Evolutionary conservation across 495 filamentous ascomycete species (phyloP), one percentile per base, ranked within the genome.

Genomic region (Aspergillus leporis): DNA sequence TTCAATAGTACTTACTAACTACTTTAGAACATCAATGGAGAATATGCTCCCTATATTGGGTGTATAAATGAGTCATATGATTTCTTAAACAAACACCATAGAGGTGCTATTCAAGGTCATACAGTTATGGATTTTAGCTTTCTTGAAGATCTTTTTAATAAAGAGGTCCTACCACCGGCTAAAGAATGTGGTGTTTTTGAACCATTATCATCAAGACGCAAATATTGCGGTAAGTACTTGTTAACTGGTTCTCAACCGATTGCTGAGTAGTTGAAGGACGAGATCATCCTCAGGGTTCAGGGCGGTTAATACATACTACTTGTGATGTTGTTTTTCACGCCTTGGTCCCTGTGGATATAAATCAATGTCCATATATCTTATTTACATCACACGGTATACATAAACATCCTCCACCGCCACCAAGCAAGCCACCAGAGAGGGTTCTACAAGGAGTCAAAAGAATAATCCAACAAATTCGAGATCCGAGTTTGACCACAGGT

Each of bases 371-470:
- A 30, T 61, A 55, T 56, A 51, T 61, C 0, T 4, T 56, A 25
- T 61, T 61, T 56, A 56, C 46, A 30, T 61, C 58, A 4, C 53
- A 45, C 16, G 58, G 58, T 5, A 32, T 52, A 18, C 53, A 61
- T 52, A 32, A 55, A 23, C 46, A 61, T 45, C 56, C 56, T n/a
- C n/a, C n/a, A n/a, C n/a, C n/a, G n/a, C n/a, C n/a, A n/a, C n/a
- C n/a, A n/a, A n/a, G n/a, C n/a, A 61, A 56, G 25, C 1, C 58
- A 46, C 53, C 58, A 51, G 46, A 55, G 28, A 3, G 32, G 32
- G 55, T 61, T 21, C 36, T 51, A 25, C 19, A 51, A 16, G 22
- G 46, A 16, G 21, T 61, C 8, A 55, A 32, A 32, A 32, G 43
- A 21, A 21, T 47, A 31, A 60, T 60, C 28, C 4, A 38, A 36